phyloP scores from a whole-genome alignment of 805 yeast species.

The Ogataea pini region DNA sequence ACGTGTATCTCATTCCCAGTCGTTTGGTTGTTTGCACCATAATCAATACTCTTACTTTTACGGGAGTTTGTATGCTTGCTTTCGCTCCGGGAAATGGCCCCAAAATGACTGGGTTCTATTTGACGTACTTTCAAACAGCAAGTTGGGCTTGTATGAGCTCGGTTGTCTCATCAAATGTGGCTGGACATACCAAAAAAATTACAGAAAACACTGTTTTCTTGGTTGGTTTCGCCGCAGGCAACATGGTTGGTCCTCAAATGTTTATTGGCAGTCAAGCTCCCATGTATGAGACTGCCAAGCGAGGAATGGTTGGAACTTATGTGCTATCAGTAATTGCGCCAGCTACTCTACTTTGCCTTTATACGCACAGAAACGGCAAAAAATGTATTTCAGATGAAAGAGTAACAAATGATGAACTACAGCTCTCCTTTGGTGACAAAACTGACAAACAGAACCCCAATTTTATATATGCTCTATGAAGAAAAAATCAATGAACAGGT shows the following conservation, averaged over 20 bases:
- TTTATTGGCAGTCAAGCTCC: conserved; percentile 48
- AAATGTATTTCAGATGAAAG: conserved; percentile 34
- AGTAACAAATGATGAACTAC: conserved; percentile 22
- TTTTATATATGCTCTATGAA: conserved; percentile 44
- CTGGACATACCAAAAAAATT: conserved; percentile 59
- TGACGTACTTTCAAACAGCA: conserved; percentile 27
- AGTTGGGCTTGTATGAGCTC: conserved; percentile 32
- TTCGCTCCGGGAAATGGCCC: conserved; percentile 32
- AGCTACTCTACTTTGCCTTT: conserved; percentile 28
- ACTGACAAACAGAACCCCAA: conserved; percentile 54
- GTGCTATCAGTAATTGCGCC: conserved; percentile 16
- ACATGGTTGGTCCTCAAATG: conserved; percentile 56
- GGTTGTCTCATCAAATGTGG: conserved; percentile 47
- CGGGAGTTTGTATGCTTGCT: conserved; percentile 36
- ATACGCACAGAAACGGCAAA: conserved; percentile 39
- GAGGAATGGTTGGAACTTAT: conserved; percentile 35
- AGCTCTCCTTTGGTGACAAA: conserved; percentile 47
- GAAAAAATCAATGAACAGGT: background rate
- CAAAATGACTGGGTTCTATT: conserved; percentile 26
- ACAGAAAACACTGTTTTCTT: conserved; percentile 46
- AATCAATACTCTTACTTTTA: conserved; percentile 25
- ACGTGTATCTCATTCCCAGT: conserved; percentile 23
- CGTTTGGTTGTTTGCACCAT: conserved; percentile 28
- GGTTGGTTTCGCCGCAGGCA: conserved; percentile 55
- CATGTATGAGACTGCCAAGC: conserved; percentile 41